Conservation (phyloP, 345 rosid species). For the Zanthoxylum bungeanum region DNA sequence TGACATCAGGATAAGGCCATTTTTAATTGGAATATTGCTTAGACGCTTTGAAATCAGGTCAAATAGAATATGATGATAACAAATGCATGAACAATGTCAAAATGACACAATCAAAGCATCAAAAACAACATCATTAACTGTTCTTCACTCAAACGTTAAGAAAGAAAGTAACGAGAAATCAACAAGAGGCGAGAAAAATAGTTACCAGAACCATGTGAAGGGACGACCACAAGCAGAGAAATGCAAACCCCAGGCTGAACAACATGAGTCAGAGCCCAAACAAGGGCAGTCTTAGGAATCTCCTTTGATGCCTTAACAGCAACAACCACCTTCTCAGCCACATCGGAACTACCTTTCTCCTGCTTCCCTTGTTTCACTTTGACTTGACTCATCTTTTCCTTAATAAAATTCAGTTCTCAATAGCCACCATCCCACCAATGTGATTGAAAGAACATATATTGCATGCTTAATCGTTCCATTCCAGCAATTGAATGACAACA, state of each 20-base stretch:
- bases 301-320: conserved; percentile 97
- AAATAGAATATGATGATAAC: background rate
- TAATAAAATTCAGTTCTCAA: conserved; percentile 24
- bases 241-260: conserved; percentile 96
- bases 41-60: background rate
- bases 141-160: background rate
- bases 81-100: background rate
- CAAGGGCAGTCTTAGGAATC: conserved; percentile 83
- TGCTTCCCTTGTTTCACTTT: conserved; percentile 52
- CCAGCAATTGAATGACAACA: conserved; percentile 1
- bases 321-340: conserved; percentile 76
- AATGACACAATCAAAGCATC: background rate
- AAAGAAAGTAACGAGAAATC: background rate
- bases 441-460: conserved; percentile 24
- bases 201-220: conserved; percentile 68
- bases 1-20: background rate
- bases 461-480: too few species aligned
- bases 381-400: conserved; percentile 46
- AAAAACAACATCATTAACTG: background rate
- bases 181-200: conserved; percentile 10
- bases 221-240: conserved; percentile 80
- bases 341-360: conserved; percentile 48
- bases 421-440: conserved; percentile 12
- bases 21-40: background rate
- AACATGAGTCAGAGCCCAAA: conserved; percentile 98